A percentile compares a stretch with the other conserved stretches of the same genome.
Conservation (phyloP, 2,329 filamentous ascomycete species). For the Fusarium napiforme region DNA sequence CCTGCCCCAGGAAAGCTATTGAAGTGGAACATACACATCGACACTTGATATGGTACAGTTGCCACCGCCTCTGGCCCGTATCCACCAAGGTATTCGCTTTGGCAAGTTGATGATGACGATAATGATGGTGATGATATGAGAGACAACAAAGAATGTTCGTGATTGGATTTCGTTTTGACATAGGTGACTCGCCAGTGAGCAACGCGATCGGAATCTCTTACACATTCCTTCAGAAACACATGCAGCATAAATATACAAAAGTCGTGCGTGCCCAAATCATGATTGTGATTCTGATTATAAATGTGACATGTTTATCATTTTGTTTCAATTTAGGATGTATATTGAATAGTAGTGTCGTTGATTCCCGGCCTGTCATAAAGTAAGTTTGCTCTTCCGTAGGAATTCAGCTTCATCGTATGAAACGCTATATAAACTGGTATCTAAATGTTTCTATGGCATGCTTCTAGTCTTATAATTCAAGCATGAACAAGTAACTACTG, state of each 20-base stretch:
- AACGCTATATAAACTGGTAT: background rate
- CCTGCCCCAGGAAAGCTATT: background rate
- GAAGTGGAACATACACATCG: background rate
- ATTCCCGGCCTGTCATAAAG: background rate
- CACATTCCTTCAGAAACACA: slow-evolving; percentile 34
- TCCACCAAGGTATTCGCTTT: background rate
- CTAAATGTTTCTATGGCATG: background rate
- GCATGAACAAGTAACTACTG: background rate
- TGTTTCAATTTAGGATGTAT: background rate
- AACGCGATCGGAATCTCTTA: slow-evolving; percentile 23
- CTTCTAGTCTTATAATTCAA: background rate
- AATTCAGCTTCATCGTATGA: background rate
- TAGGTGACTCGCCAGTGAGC: slow-evolving; percentile 9
- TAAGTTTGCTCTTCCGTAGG: background rate
- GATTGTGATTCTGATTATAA: background rate
- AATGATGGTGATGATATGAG: slow-evolving; percentile 29
- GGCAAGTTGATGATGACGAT: slow-evolving; percentile 6
- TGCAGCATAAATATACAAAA: slow-evolving; percentile 24
- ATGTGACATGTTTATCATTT: slow-evolving; percentile 11
- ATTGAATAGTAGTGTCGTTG: no score
- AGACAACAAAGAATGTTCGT: slow-evolving; percentile 16
- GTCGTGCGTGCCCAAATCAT: background rate
- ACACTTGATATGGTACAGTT: background rate
- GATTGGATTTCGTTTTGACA: slow-evolving; percentile 27
- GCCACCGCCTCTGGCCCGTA: background rate